Evolutionary conservation across 768 basidiomycete genomes (phyloP), one percentile per base, ranked within the genome.

Genomic region (Serendipita sp.): DNA sequence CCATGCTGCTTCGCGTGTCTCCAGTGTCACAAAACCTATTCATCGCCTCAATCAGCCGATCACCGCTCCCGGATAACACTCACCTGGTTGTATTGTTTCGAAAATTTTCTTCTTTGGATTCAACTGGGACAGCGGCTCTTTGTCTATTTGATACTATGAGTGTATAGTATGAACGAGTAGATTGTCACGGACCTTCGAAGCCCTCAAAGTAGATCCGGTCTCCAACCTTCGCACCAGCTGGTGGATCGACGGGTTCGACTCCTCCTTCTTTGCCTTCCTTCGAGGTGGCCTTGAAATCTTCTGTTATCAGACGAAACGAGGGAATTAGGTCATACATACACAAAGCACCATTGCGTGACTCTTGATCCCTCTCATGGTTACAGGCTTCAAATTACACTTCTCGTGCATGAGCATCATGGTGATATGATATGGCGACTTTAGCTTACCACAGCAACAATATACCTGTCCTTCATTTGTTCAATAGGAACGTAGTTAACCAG

Each of bases 21-120:
- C 88, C 3, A 98, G 79, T 3, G 96, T 98, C 44, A 80, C 92
- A 73, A 99, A 96, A 18, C 86, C 90, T 85, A 68, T 28, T 51
- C 30, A 68, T 38, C 32, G 34, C 58, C 32, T 46, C 28, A 3
- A 5, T 47, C 53, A 54, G 63, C 51, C 58, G 68, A 53, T 41
- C 64, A 64, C n/a, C 63, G 38, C 35, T 38, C 35, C 15, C 3
- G 8, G 53, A 54, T 7, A 41, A 5, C 13, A 13, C 75, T 28
- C 69, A 86, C 91, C 88, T 62, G 93, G 92, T 72, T 96, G 96
- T 60, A 99, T 83, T 0, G 93, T 87, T 76, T 99, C 96, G 70
- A 97, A 99, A 37, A 98, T 89, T 77, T 98, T 99, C 79, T 96
- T 98, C 78, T 98, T 99, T 11, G 96, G 96, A 75, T 97, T 97